Base-by-base conservation (phyloP, 768 basidiomycete species). In the Calvatia gigantea region DNA sequence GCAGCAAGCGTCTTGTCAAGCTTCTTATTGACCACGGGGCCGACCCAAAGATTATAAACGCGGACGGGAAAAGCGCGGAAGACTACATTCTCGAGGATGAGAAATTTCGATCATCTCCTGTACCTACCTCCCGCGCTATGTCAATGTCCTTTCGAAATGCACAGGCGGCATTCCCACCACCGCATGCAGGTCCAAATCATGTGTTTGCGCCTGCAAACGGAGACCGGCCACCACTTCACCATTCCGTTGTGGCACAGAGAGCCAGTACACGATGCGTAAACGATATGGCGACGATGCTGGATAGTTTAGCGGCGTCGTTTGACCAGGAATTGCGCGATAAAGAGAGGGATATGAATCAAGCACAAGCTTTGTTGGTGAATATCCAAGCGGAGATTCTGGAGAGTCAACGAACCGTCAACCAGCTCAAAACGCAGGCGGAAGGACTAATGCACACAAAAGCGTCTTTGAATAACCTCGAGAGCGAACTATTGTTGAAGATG, bases 1-100 rank as follows among this genome's bases (percentile, higher is more conserved):
- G 97, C 54, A 94, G 91, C 70, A 95, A 97, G 70, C 89, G 95
- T 12, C 81, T 99, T 4, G 94, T 98, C 62, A 97, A 95, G 68
- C 80, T 96, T 32, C 82, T 99, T 49, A 88, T 99, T 57, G 95
- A 99, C 70, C 90, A 98, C 63, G 94, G 94, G 6, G 97, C 94
- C 0, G 91, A 98, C 67, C 94, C 96, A 4, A 97, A 97, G 71
- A 84, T 98, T 59, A 79, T 85, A 58, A 99, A 99, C 67, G 81
- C 87, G 54, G 97, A 99, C 63, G 91, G 93, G 45, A 98, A 98
- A 75, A 94, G 87, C 57, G 91, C 97, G 2, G 96, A 99, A 71
- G 97, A 98, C 68, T 99, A 98, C 65, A 98, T 99, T 60, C 80
- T 99, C 32, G 97, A 99, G 69, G 97, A 99, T 67, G 97, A 98